Evolutionary conservation across 257 asterid genomes (phyloP), one percentile per base, ranked within the genome.

Genomic region (Solanum microdontum): DNA sequence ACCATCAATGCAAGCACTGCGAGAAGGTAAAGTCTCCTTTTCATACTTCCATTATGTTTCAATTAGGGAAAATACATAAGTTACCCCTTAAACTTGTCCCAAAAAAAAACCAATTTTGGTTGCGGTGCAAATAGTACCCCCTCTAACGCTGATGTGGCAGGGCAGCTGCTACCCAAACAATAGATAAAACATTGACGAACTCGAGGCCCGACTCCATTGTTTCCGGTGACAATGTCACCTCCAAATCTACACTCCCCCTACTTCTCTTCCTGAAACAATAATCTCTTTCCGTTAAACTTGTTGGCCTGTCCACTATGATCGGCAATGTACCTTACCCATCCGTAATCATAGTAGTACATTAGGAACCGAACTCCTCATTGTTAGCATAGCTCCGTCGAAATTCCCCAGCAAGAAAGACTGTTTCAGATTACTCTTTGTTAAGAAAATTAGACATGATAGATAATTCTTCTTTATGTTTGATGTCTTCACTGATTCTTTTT

Each of bases 1-100:
- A 97, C 87, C 98, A 92, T 90, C 99, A 95, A 91, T 96, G 99
- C 94, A 92, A 90, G 89, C 99, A 96, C 91, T 97, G 99, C 23
- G 99, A 97, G 92, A 97, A 97, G 98, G 99, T 97, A 74, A 36
- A 19, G 2, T 45, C 72, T 64, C 74, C 66, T 60, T 75, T 23
- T 36, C 80, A 70, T 11, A 43, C 83, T 19, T 28, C 0, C 24
- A 23, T 21, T 84, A 36, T 11, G 80, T n/a, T 84, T 84, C 0
- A 55, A 74, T 55, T 55, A 4, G 86, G 43, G 86, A 28, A 48
- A 28, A 83, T 48, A 55, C 86, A 5, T 4, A 19, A 83, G 3
- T 8, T 55, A 30, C 14, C 80, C 45, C 80, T 72, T 73, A 73
- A 34, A 73, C 48, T 9, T 73, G 48, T 33, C 28, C 48, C 60